phyloP scores from a whole-genome alignment of 371 early-diverging fungal genomes.

The Globomyces sp. region DNA sequence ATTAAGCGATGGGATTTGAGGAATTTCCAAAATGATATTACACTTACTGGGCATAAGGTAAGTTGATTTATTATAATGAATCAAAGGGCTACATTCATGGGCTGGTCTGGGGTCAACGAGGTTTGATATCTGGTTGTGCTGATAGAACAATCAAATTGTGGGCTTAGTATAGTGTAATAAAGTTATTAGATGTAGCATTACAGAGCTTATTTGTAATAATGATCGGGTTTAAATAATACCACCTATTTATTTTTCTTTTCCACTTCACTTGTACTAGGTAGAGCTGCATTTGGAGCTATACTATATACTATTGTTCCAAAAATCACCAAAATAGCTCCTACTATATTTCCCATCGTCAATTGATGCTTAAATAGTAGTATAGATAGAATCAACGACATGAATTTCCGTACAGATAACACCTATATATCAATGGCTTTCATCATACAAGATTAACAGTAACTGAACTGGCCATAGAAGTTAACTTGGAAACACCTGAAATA shows the following conservation, averaged over 20 bases:
- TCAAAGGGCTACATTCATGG: conserved; percentile 58
- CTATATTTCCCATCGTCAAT: conserved; percentile 60
- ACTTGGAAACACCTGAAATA: conserved; percentile 81
- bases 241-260: neutral
- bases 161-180: conserved; percentile 16
- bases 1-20: conserved; percentile 68
- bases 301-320: conserved; percentile 73
- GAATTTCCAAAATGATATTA: conserved; percentile 49
- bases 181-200: neutral
- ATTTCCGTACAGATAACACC: conserved; percentile 75
- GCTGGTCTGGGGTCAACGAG: conserved; percentile 48
- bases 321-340: conserved; percentile 73
- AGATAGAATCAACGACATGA: conserved; percentile 75
- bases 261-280: neutral
- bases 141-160: conserved; percentile 62
- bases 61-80: conserved; percentile 8
- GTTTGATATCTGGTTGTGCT: conserved; percentile 62
- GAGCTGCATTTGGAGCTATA: neutral
- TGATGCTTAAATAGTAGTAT: conserved; percentile 79
- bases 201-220: too few species aligned
- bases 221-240: too few species aligned
- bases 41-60: conserved; percentile 67
- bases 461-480: conserved; percentile 73
- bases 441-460: conserved; percentile 74
- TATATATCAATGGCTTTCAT: too few species aligned